These are phyloP conservation scores for Rhynchosporium agropyri DNA, from an alignment of 2,329 filamentous ascomycete species.

Conservation along the genomic window DNA sequence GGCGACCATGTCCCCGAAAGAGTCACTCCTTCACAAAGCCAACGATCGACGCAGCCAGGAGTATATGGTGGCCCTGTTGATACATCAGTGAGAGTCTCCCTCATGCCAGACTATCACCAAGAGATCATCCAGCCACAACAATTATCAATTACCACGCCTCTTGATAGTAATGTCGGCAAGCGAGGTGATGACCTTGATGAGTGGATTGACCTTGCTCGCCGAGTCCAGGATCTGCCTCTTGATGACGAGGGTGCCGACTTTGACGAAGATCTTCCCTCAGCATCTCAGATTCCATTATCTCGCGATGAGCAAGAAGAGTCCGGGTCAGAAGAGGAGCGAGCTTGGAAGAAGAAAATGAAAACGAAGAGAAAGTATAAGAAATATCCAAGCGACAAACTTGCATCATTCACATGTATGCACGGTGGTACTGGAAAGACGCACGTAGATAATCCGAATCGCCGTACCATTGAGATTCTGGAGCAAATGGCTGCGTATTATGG, in stretches of 20 bases:
- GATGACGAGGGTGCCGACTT: conserved; percentile 45
- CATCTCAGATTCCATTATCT: conserved; percentile 13
- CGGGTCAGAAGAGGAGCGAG: conserved; percentile 42
- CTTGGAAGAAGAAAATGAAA: conserved; percentile 14
- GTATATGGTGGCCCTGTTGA: not conserved
- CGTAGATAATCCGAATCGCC: conserved; percentile 67
- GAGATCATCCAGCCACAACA: conserved; percentile 15
- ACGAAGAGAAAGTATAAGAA: conserved; percentile 22
- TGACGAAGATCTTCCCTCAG: too few relatives aligned
- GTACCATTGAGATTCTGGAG: conserved; percentile 76
- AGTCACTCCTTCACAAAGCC: conserved; percentile 45
- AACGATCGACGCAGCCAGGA: conserved; percentile 36
- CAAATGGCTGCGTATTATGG: conserved; percentile 80
- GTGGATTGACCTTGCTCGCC: conserved; percentile 64
- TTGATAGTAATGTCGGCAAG: conserved; percentile 1
- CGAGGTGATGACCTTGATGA: conserved; percentile 61
- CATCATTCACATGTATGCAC: conserved; percentile 57
- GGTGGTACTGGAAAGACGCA: conserved; percentile 49
- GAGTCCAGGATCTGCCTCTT: conserved; percentile 60
- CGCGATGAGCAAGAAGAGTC: conserved; percentile 27
- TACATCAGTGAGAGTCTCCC: conserved; percentile 13
- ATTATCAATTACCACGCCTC: conserved; percentile 12
- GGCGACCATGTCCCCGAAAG: conserved; percentile 46
- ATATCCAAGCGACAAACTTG: conserved; percentile 42
- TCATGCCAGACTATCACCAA: conserved; percentile 8